A percentile compares a stretch with the other conserved stretches of the same genome.
Conservation (phyloP, 495 filamentous ascomycete genomes). For the Neurospora sp. region DNA sequence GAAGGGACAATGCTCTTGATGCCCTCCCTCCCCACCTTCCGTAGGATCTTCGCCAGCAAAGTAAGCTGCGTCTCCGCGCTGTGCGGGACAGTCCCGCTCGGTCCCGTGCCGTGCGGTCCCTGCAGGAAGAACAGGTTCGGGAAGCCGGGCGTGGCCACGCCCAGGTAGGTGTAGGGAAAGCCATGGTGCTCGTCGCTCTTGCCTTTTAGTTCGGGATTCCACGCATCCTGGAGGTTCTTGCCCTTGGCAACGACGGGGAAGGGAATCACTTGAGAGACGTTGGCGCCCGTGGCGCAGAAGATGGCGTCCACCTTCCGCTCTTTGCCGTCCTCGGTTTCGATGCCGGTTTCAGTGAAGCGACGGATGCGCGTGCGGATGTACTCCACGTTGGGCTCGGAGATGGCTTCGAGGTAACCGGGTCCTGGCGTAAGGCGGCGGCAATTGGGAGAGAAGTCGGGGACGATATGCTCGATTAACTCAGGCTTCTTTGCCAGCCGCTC, state of each 20-base stretch:
- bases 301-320: conserved; percentile 46
- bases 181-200: conserved; percentile 38
- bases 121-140: conserved; percentile 55
- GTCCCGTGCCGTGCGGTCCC: conserved; percentile 45
- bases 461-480: conserved; percentile 42
- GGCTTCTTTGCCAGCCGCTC: conserved; percentile 43
- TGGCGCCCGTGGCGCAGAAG: conserved; percentile 62
- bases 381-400: conserved; percentile 52
- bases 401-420: conserved; percentile 60
- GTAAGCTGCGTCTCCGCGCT: conserved; percentile 46
- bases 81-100: conserved; percentile 43
- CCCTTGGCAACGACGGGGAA: conserved; percentile 47
- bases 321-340: conserved; percentile 43
- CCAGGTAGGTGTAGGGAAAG: conserved; percentile 57
- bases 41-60: conserved; percentile 53
- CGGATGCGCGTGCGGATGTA: conserved; percentile 49
- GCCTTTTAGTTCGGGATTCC: conserved; percentile 14
- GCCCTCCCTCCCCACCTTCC: conserved; percentile 52
- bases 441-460: conserved; percentile 56
- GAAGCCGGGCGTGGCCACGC: conserved; percentile 50
- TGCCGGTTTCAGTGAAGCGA: conserved; percentile 45
- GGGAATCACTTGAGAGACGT: conserved; percentile 46
- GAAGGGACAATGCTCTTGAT: conserved; percentile 50
- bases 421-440: conserved; percentile 65
- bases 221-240: conserved; percentile 37